phyloP scores from a whole-genome alignment of 2,329 filamentous ascomycete genomes.

The Rhytidhysteron rufulum region DNA sequence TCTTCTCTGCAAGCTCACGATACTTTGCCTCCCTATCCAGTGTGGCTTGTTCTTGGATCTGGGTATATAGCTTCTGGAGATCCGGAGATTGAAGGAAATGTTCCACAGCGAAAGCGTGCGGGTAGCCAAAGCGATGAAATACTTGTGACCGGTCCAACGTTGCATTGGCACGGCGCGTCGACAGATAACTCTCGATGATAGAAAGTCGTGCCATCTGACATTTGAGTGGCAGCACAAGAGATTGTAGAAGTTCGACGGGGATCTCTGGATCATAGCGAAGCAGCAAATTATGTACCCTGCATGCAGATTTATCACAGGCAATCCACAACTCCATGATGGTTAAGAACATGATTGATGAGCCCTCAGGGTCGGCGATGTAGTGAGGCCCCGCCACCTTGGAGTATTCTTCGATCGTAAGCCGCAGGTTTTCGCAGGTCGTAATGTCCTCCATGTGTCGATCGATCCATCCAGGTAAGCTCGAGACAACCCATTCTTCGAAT shows the following conservation, averaged over 20 bases:
- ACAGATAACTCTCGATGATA: constrained; percentile 47
- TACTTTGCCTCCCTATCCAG: constrained; percentile 13
- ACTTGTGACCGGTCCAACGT: constrained; percentile 23
- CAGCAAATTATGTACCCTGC: constrained; percentile 39
- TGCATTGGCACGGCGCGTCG: constrained; percentile 21
- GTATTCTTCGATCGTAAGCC: constrained; percentile 20
- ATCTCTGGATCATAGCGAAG: constrained; percentile 47
- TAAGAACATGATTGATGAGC: constrained; percentile 53
- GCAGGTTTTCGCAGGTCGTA: too few species aligned
- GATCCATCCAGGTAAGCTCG: constrained; percentile 32
- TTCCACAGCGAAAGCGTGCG: constrained; percentile 43
- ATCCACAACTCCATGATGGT: constrained; percentile 58
- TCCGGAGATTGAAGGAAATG: constrained; percentile 45
- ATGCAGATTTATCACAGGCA: constrained; percentile 51
- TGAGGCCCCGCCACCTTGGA: background rate
- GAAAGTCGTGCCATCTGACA: constrained; percentile 46
- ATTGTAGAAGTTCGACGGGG: constrained; percentile 36
- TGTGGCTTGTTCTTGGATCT: too few species aligned
- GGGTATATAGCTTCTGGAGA: constrained; percentile 36
- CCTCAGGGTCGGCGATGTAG: constrained; percentile 45
- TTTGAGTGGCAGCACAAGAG: constrained; percentile 43
- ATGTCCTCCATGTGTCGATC: constrained; percentile 18
- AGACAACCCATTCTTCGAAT: constrained; percentile 49
- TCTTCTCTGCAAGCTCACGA: constrained; percentile 14
- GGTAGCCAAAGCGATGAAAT: constrained; percentile 35